Percentiles rank a stretch among this genome's conserved stretches.
These are phyloP conservation scores for Leucoagaricus sp. DNA, from an alignment of 1,284 basidiomycete genomes.

Conservation along the genomic window DNA sequence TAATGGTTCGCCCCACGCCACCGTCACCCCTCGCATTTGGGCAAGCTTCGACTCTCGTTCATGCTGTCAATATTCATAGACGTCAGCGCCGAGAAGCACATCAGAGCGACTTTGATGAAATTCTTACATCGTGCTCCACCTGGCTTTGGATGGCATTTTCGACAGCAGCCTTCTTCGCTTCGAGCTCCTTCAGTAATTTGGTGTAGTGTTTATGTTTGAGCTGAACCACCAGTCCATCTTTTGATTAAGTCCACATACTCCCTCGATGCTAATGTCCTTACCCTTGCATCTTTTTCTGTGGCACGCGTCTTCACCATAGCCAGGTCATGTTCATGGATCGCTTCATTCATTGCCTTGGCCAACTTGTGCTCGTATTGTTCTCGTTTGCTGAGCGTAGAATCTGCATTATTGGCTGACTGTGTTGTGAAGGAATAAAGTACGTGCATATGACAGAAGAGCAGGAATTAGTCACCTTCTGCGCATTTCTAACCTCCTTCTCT, in stretches of 20 bases:
- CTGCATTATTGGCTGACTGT: conserved; percentile 46
- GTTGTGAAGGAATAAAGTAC: neutral
- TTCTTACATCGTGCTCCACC: conserved; percentile 26
- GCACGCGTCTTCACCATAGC: conserved; percentile 43
- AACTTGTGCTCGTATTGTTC: conserved; percentile 47
- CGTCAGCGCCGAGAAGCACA: neutral
- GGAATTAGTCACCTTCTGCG: conserved; percentile 42
- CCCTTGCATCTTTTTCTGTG: conserved; percentile 47
- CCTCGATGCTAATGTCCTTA: conserved; percentile 21
- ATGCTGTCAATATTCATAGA: conserved; percentile 1
- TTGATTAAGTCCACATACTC: neutral
- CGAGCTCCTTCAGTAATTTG: conserved; percentile 19
- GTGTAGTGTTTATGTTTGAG: conserved; percentile 18
- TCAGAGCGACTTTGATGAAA: neutral
- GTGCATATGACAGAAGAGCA: neutral
- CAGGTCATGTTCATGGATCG: conserved; percentile 49
- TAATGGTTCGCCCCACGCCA: neutral
- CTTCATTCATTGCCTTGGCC: conserved; percentile 47
- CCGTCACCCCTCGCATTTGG: conserved; percentile 7
- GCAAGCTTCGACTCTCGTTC: conserved; percentile 16
- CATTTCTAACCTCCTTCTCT: conserved; percentile 48
- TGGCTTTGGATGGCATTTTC: conserved; percentile 24
- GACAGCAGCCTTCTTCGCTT: conserved; percentile 22
- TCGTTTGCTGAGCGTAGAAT: conserved; percentile 45
- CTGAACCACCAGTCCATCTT: conserved; percentile 12